These are phyloP conservation scores for Penicillium nordicum DNA, from an alignment of 2,329 filamentous ascomycete species.

Conservation along the genomic window DNA sequence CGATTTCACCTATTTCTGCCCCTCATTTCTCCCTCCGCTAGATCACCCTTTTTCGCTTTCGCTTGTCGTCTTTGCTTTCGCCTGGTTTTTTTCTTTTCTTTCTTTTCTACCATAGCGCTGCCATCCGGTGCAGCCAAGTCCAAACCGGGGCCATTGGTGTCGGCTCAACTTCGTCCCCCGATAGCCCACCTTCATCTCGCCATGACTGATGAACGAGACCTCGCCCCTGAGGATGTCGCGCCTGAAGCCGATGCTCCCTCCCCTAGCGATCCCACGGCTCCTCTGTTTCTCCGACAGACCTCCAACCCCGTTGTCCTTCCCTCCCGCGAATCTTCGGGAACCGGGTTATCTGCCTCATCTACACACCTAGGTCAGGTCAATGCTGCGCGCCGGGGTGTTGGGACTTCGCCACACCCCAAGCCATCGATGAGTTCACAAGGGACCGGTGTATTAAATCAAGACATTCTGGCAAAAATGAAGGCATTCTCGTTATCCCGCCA, in stretches of 20 bases:
- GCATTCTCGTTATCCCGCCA: conserved; percentile 65
- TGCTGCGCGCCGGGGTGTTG: conserved; percentile 54
- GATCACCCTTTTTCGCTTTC: not conserved
- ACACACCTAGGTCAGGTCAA: conserved; percentile 75
- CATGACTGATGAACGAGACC: conserved; percentile 18
- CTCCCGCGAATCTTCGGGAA: conserved; percentile 19
- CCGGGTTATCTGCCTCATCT: conserved; percentile 72
- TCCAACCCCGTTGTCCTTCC: conserved; percentile 29
- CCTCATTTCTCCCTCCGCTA: conserved; percentile 5
- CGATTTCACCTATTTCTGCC: conserved; percentile 6
- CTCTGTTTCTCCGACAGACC: conserved; percentile 6
- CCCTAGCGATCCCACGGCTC: conserved; percentile 33
- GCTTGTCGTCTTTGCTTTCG: not conserved
- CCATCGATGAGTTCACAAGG: conserved; percentile 38
- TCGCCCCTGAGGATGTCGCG: conserved; percentile 6
- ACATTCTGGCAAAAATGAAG: conserved; percentile 67
- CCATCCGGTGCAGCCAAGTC: not conserved
- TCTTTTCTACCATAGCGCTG: not conserved
- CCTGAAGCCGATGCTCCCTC: conserved; percentile 47
- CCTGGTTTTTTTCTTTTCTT: not conserved
- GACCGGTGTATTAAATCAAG: conserved; percentile 55
- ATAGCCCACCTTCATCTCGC: not conserved
- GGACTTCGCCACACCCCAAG: conserved; percentile 25
- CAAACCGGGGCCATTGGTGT: conserved; percentile 20
- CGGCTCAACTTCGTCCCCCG: conserved; percentile 10